A percentile compares a stretch with the other conserved stretches of the same genome.
Evolutionary conservation across 2,329 filamentous ascomycete genomes (phyloP).

Genomic region (Pseudogymnoascus sp.): DNA sequence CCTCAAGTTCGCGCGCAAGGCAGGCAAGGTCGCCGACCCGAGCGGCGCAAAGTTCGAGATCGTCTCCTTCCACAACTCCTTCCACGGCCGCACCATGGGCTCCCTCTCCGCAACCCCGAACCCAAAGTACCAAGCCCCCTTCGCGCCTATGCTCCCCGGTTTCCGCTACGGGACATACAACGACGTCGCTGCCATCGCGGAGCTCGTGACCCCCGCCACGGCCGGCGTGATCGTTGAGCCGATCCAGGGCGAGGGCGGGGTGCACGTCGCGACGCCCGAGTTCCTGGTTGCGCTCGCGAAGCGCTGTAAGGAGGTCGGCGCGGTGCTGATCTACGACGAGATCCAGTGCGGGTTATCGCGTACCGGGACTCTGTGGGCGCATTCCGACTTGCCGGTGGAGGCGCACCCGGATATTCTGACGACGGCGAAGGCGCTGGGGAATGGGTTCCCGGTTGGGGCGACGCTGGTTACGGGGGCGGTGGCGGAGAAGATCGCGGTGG

Average conservation of each 20-base stretch:
- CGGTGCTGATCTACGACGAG: constrained; percentile 89
- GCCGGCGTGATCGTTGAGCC: constrained; percentile 95
- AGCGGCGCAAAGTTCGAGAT: constrained; percentile 70
- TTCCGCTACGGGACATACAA: constrained; percentile 85
- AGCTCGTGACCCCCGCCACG: constrained; percentile 72
- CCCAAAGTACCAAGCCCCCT: constrained; percentile 93
- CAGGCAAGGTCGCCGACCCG: constrained; percentile 66
- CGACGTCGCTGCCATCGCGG: constrained; percentile 61
- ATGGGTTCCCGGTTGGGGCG: constrained; percentile 91
- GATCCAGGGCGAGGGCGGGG: constrained; percentile 93
- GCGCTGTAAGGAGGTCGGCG: constrained; percentile 78
- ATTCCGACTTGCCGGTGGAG: constrained; percentile 61
- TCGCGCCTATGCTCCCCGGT: constrained; percentile 89
- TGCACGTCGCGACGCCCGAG: constrained; percentile 72
- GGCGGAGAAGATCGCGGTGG: constrained; percentile 53
- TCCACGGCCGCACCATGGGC: constrained; percentile 96
- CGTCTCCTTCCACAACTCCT: constrained; percentile 84
- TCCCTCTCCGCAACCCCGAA: constrained; percentile 92
- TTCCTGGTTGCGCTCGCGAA: constrained; percentile 78
- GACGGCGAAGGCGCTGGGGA: constrained; percentile 90
- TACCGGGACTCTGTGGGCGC: constrained; percentile 87
- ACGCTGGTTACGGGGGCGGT: constrained; percentile 55
- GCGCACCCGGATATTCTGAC: constrained; percentile 92
- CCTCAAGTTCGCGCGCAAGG: constrained; percentile 93
- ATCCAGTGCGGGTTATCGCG: constrained; percentile 90